phyloP scores from a whole-genome alignment of 2,329 filamentous ascomycete genomes.

The Emmonsiellopsis sp. region DNA sequence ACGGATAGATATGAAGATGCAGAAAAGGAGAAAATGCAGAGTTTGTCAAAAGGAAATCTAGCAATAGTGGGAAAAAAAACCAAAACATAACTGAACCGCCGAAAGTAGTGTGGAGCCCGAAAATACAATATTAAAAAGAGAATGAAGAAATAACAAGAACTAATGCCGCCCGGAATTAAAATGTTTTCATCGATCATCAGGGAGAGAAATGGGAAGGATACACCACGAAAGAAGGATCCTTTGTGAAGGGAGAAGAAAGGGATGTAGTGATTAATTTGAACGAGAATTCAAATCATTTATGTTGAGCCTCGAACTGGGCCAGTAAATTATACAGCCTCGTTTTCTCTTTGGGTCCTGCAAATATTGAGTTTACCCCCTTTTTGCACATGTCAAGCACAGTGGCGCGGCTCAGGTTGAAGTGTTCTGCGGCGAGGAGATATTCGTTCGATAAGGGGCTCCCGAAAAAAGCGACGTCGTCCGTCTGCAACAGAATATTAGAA shows the following conservation, averaged over 20 bases:
- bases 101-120: too few species aligned
- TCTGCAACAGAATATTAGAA: slow-evolving; percentile 40
- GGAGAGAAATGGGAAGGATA: too few species aligned
- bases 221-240: neutral
- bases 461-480: slow-evolving; percentile 77
- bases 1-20: too few species aligned
- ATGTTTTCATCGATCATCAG: too few species aligned
- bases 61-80: too few species aligned
- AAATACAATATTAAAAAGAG: too few species aligned
- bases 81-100: too few species aligned
- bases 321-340: slow-evolving; percentile 18
- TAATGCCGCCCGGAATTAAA: too few species aligned
- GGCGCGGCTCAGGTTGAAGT: slow-evolving; percentile 51
- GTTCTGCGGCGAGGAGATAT: slow-evolving; percentile 61
- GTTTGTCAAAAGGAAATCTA: too few species aligned
- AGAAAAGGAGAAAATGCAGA: too few species aligned
- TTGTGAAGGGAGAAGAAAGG: neutral
- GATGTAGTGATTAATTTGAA: too few species aligned
- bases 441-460: slow-evolving; percentile 68
- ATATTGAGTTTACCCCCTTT: slow-evolving; percentile 56
- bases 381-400: slow-evolving; percentile 50
- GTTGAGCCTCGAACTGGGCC: slow-evolving; percentile 13
- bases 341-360: slow-evolving; percentile 54
- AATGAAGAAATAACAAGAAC: too few species aligned
- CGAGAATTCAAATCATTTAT: slow-evolving; percentile 1